These are phyloP conservation scores for Salix brachista DNA, from an alignment of 345 rosid genomes.

Conservation along the genomic window DNA sequence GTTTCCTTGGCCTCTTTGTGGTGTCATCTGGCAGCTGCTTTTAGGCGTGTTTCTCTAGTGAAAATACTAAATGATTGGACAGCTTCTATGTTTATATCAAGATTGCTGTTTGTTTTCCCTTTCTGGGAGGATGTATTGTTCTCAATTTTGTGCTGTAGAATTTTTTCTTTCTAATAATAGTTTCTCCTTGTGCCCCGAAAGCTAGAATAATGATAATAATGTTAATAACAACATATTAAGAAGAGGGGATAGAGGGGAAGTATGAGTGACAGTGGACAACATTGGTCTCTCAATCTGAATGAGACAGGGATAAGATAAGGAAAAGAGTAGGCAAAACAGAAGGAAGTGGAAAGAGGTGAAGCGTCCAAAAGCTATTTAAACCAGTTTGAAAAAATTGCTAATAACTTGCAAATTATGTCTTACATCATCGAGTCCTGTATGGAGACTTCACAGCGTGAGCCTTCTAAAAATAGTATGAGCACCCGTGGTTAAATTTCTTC, in stretches of 20 bases:
- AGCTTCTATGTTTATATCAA: too few species aligned
- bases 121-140: background rate
- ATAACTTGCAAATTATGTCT: background rate
- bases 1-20: background rate
- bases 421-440: background rate
- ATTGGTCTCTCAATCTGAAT: background rate
- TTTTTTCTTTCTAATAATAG: background rate
- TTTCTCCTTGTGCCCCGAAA: background rate
- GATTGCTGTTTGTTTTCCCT: background rate
- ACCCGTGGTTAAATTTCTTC: background rate
- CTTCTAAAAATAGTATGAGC: background rate
- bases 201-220: too few species aligned
- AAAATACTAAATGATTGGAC: background rate
- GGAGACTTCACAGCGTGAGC: background rate
- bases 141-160: background rate
- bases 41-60: background rate
- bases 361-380: background rate
- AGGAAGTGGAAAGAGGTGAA: background rate
- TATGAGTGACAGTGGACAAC: background rate
- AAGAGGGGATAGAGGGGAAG: background rate
- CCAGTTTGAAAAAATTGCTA: background rate
- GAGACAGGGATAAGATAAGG: background rate
- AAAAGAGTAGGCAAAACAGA: background rate
- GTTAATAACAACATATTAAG: background rate
- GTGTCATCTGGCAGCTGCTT: background rate